Base-by-base conservation (phyloP, 1,284 basidiomycete species). In the Coniferiporia weirii region DNA sequence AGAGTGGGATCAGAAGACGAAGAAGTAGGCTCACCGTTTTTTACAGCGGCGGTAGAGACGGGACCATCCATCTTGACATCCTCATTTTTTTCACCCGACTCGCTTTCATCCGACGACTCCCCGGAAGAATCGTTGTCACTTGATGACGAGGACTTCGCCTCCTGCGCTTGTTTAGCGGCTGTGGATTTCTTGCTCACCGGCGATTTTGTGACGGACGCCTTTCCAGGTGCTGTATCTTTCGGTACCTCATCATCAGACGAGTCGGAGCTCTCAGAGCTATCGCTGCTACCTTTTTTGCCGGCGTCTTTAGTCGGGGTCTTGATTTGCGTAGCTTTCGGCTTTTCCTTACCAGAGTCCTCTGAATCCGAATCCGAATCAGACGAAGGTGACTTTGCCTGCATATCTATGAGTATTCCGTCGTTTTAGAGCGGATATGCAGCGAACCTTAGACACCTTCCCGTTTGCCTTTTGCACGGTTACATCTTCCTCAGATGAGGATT, bases 31-130 rank as follows among this genome's bases (percentile, higher is more conserved):
- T 44, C 52, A 54, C 56, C 43, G 78, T 79, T 77, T 46, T 48
- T 56, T n/a, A 44, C 46, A 38, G 54, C 7, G 2, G 76, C 70
- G 44, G 77, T 63, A 43, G 75, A 70, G 53, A 78, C 76, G 13
- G 69, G 72, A 84, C 27, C 27, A 27, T 27, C 27, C 5, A 87
- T 87, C 66, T 86, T 80, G 38, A 80, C 80, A 70, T 75, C 70
- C 61, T 65, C 61, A 52, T 72, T 69, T 13, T 70, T 69, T 36
- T 70, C 70, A 52, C 71, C 68, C 17, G 67, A 68, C 51, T 75
- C 73, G 54, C 68, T 68, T 45, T 70, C 70, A 50, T 70, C 67
- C 8, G 71, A 72, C 51, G 70, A 71, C 60, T 71, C 71, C 13
- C 71, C 70, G 19, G 68, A 70, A 35, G 70, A 71, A 50, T 68